phyloP scores from a whole-genome alignment of 495 filamentous ascomycete genomes.

The Podospora appendiculata region DNA sequence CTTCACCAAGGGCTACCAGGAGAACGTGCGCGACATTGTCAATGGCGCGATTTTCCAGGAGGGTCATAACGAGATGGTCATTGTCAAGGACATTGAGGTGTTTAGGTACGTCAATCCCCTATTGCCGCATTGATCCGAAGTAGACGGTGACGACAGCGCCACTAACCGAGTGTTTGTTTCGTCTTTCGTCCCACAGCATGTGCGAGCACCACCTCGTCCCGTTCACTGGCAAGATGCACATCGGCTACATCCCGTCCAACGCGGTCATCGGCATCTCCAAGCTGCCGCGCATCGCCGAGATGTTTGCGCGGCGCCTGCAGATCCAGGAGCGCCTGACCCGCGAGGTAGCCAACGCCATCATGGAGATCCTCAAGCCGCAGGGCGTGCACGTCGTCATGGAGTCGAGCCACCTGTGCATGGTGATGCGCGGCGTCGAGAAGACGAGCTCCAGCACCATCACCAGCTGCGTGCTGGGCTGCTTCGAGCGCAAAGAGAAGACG shows the following conservation, averaged over 20 bases:
- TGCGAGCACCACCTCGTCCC: slow-evolving; percentile 98
- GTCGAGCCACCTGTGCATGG: slow-evolving; percentile 96
- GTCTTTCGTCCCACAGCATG: slow-evolving; percentile 41
- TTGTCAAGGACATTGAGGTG: slow-evolving; percentile 95
- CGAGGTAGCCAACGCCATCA: slow-evolving; percentile 89
- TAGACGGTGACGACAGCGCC: too few species aligned
- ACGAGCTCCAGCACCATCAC: slow-evolving; percentile 80
- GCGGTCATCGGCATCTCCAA: slow-evolving; percentile 93
- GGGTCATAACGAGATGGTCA: slow-evolving; percentile 93
- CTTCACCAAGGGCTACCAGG: slow-evolving; percentile 98
- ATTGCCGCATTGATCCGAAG: too few species aligned
- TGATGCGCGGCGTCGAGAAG: slow-evolving; percentile 92
- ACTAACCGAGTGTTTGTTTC: background rate
- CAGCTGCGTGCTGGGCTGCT: slow-evolving; percentile 91
- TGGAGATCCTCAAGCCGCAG: slow-evolving; percentile 86
- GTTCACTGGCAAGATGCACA: slow-evolving; percentile 98
- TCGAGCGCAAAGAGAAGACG: slow-evolving; percentile 86
- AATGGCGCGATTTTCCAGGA: slow-evolving; percentile 96
- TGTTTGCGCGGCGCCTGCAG: slow-evolving; percentile 90
- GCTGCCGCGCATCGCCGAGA: slow-evolving; percentile 88
- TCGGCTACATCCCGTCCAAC: slow-evolving; percentile 86
- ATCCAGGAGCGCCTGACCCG: slow-evolving; percentile 94
- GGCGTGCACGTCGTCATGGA: slow-evolving; percentile 98
- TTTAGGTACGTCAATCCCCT: slow-evolving; percentile 33
- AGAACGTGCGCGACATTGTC: slow-evolving; percentile 88